phyloP scores from a whole-genome alignment of 345 rosid species.

The Alliaria petiolata region DNA sequence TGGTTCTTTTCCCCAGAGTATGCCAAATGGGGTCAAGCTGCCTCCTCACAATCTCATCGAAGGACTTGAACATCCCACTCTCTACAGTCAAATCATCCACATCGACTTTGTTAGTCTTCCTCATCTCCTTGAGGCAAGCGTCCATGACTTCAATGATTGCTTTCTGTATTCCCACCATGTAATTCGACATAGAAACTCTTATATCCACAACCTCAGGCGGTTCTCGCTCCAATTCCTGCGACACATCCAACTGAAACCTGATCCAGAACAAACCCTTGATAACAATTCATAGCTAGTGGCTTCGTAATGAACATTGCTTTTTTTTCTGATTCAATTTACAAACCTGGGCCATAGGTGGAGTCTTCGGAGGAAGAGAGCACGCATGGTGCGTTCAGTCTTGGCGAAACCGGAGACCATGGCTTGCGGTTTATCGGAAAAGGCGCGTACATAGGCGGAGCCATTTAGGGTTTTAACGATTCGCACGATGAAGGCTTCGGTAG shows the following conservation, averaged over 20 bases:
- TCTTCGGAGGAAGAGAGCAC: slow-evolving; percentile 54
- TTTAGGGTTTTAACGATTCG: slow-evolving; percentile 61
- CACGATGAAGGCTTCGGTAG: slow-evolving; percentile 89
- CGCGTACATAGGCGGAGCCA: slow-evolving; percentile 47
- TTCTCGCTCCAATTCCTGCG: slow-evolving; percentile 75
- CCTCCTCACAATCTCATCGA: slow-evolving; percentile 95
- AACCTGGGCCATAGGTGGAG: slow-evolving; percentile 96
- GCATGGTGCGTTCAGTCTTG: slow-evolving; percentile 90
- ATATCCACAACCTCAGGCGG: slow-evolving; percentile 89
- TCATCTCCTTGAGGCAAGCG: slow-evolving; percentile 96
- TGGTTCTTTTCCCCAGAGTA: slow-evolving; percentile 85
- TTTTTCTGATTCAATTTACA: slow-evolving; percentile 27
- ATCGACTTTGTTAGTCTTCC: slow-evolving; percentile 90
- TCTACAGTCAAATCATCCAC: slow-evolving; percentile 95
- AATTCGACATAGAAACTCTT: slow-evolving; percentile 74
- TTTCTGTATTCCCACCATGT: slow-evolving; percentile 88
- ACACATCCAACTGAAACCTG: slow-evolving; percentile 89
- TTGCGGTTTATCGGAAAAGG: slow-evolving; percentile 77
- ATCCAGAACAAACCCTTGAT: slow-evolving; percentile 46
- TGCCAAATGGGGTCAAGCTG: slow-evolving; percentile 99
- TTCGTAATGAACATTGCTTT: background rate
- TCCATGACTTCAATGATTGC: slow-evolving; percentile 89
- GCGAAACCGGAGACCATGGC: slow-evolving; percentile 90
- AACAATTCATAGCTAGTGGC: background rate
- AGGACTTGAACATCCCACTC: slow-evolving; percentile 93